A percentile compares a stretch with the other conserved stretches of the same genome.
phyloP scores from a whole-genome alignment of 2,329 filamentous ascomycete species.

The Blumeriella jaapii region DNA sequence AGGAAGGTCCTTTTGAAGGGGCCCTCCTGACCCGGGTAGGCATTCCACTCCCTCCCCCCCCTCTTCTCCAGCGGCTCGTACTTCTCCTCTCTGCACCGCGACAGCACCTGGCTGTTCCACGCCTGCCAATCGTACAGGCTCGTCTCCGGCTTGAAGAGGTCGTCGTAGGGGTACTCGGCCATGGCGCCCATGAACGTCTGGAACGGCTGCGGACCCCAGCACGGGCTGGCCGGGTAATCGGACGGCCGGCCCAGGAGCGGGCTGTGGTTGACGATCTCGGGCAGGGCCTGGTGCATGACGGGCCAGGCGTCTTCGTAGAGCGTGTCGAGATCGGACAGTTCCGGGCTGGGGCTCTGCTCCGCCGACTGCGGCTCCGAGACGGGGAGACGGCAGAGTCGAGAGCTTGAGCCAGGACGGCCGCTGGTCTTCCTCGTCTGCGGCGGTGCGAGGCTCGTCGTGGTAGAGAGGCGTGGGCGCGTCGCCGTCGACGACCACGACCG shows the following conservation, averaged over 20 bases:
- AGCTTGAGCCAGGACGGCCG: slow-evolving; percentile 15
- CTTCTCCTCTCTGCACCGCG: slow-evolving; percentile 24
- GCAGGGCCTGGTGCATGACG: slow-evolving; percentile 13
- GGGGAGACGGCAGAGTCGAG: slow-evolving; percentile 21
- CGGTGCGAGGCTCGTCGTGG: slow-evolving; percentile 1
- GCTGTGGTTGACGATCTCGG: slow-evolving; percentile 13
- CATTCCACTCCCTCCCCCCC: slow-evolving; percentile 15
- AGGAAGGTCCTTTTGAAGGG: slow-evolving; percentile 14
- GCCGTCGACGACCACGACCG: slow-evolving; percentile 19
- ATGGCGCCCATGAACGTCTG: slow-evolving; percentile 27
- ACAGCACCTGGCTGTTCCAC: slow-evolving; percentile 24
- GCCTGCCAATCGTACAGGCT: slow-evolving; percentile 25
- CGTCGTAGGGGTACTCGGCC: slow-evolving; percentile 24
- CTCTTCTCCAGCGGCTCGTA: slow-evolving; percentile 18
- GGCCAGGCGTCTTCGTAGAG: slow-evolving; percentile 25
- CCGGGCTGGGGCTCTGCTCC: slow-evolving; percentile 7
- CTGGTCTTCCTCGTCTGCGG: slow-evolving; percentile 3
- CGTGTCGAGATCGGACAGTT: slow-evolving; percentile 20
- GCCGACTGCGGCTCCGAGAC: slow-evolving; percentile 15
- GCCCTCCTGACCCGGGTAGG: slow-evolving; percentile 10
- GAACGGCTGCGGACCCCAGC: slow-evolving; percentile 24
- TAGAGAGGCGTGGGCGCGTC: slow-evolving; percentile 2
- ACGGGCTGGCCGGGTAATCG: slow-evolving; percentile 21
- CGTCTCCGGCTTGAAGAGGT: slow-evolving; percentile 24
- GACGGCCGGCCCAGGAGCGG: slow-evolving; percentile 12